Percentiles rank a stretch among this genome's conserved stretches.
Evolutionary conservation across 352 stramenopile genomes (phyloP).

Genomic region (Globisporangium abappressorium): DNA sequence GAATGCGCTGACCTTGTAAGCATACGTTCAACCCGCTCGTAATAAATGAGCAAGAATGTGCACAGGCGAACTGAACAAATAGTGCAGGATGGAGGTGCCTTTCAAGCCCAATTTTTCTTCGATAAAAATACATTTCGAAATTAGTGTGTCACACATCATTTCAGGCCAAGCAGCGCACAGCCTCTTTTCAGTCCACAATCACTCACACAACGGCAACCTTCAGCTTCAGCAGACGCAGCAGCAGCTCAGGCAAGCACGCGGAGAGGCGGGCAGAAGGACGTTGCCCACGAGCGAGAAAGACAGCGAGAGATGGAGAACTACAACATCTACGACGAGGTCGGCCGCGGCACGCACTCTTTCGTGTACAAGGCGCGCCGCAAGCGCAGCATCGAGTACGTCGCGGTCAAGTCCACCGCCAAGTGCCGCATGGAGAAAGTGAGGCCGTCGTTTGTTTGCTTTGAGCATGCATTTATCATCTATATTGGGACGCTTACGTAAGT

Average conservation of each 20-base stretch:
- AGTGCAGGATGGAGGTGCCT: neutral
- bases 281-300: neutral
- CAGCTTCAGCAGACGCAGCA: neutral
- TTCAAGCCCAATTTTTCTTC: neutral
- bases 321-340: slow-evolving; percentile 94
- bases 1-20: neutral
- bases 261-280: neutral
- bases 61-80: too few relatives aligned
- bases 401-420: slow-evolving; percentile 92
- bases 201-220: neutral
- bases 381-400: slow-evolving; percentile 92
- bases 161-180: neutral
- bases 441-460: neutral
- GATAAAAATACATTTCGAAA: neutral
- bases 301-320: slow-evolving; percentile 88
- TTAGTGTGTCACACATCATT: neutral
- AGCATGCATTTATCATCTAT: slow-evolving; percentile 6
- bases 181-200: neutral
- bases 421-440: slow-evolving; percentile 89
- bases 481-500: neutral
- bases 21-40: neutral
- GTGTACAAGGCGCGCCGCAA: slow-evolving; percentile 92
- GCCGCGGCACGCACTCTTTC: slow-evolving; percentile 86
- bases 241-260: neutral
- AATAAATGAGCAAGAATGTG: too few relatives aligned